Conservation (phyloP, 1,139 yeast genomes). For the Kodamaea sp. region DNA sequence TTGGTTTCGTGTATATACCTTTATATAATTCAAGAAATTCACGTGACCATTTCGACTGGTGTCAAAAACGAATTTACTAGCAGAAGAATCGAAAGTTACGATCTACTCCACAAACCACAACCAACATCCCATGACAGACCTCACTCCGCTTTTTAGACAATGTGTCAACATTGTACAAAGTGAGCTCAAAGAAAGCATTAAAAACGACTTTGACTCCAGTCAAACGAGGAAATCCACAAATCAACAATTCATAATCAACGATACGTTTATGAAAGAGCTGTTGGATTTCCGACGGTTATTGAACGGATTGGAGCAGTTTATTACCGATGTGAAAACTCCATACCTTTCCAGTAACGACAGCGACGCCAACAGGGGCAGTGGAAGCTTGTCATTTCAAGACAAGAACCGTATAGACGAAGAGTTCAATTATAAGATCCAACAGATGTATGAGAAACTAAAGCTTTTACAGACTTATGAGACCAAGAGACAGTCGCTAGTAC, state of each 20-base stretch:
- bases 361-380: conserved; percentile 17
- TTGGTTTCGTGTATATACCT: too few relatives aligned
- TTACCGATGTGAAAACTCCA: conserved; percentile 40
- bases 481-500: conserved; percentile 33
- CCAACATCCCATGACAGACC: conserved; percentile 51
- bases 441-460: conserved; percentile 51
- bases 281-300: conserved; percentile 45
- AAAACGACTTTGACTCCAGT: conserved; percentile 11
- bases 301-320: conserved; percentile 38
- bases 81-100: too few relatives aligned
- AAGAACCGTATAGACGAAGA: conserved; percentile 60
- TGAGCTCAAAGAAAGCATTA: conserved; percentile 21
- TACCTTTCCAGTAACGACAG: conserved; percentile 43
- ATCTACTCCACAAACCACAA: too few relatives aligned
- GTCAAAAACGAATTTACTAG: too few relatives aligned
- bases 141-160: conserved; percentile 52
- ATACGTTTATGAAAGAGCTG: conserved; percentile 55
- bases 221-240: conserved; percentile 9
- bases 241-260: conserved; percentile 29
- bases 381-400: conserved; percentile 41
- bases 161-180: conserved; percentile 46
- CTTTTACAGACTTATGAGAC: conserved; percentile 52
- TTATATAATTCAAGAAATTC: too few relatives aligned
- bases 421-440: conserved; percentile 51
- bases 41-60: too few relatives aligned